Conservation (phyloP, 2,329 filamentous ascomycete genomes). For the Falciphora oryzae region DNA sequence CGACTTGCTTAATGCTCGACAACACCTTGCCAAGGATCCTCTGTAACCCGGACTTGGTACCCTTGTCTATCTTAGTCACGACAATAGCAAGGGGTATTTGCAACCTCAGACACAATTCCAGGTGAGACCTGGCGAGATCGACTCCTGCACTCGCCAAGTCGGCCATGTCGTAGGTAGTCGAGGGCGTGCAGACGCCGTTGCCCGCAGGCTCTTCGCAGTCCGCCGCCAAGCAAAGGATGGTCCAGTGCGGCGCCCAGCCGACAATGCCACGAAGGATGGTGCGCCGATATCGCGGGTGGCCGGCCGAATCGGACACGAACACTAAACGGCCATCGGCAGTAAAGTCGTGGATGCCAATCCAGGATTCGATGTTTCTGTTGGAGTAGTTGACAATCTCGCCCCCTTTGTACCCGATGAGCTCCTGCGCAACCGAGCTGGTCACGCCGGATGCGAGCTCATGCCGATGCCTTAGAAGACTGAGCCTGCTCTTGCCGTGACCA, state of each 20-base stretch:
- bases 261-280: constrained; percentile 87
- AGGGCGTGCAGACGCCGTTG: neutral
- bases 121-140: constrained; percentile 71
- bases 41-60: constrained; percentile 65
- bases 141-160: constrained; percentile 41
- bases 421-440: constrained; percentile 91
- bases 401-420: constrained; percentile 77
- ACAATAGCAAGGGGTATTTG: constrained; percentile 72
- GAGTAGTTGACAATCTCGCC: constrained; percentile 71
- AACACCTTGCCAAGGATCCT: constrained; percentile 68
- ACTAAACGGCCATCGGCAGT: constrained; percentile 70
- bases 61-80: constrained; percentile 87
- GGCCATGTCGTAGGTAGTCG: neutral
- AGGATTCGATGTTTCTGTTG: constrained; percentile 79
- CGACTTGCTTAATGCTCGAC: constrained; percentile 65
- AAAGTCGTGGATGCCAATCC: constrained; percentile 87
- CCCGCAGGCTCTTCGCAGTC: constrained; percentile 43
- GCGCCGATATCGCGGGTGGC: constrained; percentile 80
- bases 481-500: constrained; percentile 80
- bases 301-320: constrained; percentile 87
- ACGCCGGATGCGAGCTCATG: constrained; percentile 90
- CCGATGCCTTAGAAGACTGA: constrained; percentile 84
- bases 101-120: constrained; percentile 79
- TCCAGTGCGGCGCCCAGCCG: constrained; percentile 95
- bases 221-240: constrained; percentile 78